A percentile compares a stretch with the other conserved stretches of the same genome.
Evolutionary conservation across 148 eudicot species (phyloP).

Genomic region (Rhododendron ferrugineum): DNA sequence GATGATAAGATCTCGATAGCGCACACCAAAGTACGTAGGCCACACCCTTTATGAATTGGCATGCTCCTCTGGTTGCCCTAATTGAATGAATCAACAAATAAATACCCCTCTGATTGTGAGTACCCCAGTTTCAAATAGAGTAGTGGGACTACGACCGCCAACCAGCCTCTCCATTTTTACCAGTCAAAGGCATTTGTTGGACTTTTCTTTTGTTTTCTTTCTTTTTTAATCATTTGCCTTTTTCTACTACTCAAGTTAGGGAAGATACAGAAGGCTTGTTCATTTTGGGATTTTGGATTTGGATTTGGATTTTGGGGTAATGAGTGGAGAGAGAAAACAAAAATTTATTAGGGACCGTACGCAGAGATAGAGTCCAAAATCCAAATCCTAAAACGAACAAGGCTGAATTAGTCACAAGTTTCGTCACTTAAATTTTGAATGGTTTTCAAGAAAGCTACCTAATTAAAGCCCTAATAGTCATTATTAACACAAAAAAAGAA

Average conservation of each 20-base stretch:
- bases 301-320: too few species aligned
- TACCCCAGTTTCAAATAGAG: background rate
- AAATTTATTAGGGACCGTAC: too few species aligned
- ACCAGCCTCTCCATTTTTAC: background rate
- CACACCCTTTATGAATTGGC: background rate
- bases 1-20: background rate
- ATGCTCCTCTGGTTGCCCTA: background rate
- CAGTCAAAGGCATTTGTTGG: background rate
- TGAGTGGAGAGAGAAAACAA: too few species aligned
- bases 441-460: background rate
- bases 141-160: background rate
- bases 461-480: background rate
- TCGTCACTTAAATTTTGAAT: background rate
- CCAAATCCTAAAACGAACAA: too few species aligned
- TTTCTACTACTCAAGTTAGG: background rate
- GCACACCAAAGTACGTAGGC: too few species aligned
- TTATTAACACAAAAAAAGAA: background rate
- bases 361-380: too few species aligned
- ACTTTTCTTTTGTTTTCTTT: background rate
- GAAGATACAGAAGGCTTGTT: background rate
- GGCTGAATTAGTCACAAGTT: background rate
- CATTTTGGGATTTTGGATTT: too few species aligned
- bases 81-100: background rate
- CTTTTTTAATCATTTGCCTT: background rate
- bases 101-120: background rate